Evolutionary conservation across 177 flowering plant species (phyloP).

Genomic region (Vitis hybrid): DNA sequence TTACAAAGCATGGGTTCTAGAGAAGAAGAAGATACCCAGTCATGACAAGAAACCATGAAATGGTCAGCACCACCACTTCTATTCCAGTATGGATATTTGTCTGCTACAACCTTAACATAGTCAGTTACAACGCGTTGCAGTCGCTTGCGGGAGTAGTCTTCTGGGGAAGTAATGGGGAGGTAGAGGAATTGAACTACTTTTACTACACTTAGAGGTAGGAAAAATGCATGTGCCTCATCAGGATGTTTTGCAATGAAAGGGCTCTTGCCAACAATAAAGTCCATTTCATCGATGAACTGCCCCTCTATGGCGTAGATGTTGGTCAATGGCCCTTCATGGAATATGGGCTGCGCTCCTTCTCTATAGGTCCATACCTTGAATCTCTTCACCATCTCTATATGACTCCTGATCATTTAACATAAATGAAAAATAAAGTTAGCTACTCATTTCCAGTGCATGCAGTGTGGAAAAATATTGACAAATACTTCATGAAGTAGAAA

Average conservation of each 20-base stretch:
- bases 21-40: no score
- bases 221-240: constrained; percentile 41
- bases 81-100: constrained; percentile 53
- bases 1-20: no score
- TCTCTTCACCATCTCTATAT: constrained; percentile 59
- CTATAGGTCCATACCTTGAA: constrained; percentile 53
- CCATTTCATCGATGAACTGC: constrained; percentile 43
- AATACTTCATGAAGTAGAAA: no score
- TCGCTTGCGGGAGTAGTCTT: constrained; percentile 32
- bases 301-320: constrained; percentile 43
- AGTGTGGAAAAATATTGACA: no score
- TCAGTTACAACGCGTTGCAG: constrained; percentile 24
- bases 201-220: constrained; percentile 54
- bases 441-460: no score
- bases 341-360: constrained; percentile 59
- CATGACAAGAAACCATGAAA: no score
- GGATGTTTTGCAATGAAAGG: constrained; percentile 41
- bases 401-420: constrained; percentile 38
- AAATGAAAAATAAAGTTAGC: neutral
- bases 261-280: constrained; percentile 5
- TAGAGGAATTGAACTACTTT: constrained; percentile 43
- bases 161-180: constrained; percentile 19
- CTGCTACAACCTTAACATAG: constrained; percentile 31
- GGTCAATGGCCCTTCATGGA: constrained; percentile 39
- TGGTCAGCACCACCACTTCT: constrained; percentile 15